Conservation (phyloP, 305 asterid species). For the Plantago lanceolata region DNA sequence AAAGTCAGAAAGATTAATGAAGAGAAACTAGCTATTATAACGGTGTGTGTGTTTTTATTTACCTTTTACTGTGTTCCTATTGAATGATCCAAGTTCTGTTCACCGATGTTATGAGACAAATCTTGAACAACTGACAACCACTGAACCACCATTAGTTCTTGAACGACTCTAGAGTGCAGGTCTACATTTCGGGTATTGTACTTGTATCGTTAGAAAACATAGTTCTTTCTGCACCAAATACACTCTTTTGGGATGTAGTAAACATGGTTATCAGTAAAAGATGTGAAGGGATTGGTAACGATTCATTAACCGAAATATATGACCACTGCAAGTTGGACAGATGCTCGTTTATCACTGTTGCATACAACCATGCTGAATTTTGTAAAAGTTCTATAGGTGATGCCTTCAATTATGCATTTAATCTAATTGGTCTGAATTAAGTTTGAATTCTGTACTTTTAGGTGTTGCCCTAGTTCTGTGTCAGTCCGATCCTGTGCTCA, state of each 20-base stretch:
- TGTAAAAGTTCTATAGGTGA: not conserved
- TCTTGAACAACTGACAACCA: no score
- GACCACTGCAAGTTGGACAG: not conserved
- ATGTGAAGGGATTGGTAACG: not conserved
- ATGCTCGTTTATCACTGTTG: not conserved
- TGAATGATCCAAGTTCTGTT: slow-evolving; percentile 1
- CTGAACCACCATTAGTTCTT: no score
- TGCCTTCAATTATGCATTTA: not conserved
- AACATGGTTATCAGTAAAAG: not conserved
- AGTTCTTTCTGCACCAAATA: no score
- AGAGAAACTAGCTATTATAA: not conserved
- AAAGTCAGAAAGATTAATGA: not conserved
- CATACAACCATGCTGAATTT: not conserved
- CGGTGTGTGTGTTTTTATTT: not conserved
- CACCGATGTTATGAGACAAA: no score
- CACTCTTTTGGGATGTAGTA: not conserved
- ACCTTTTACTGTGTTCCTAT: slow-evolving; percentile 3
- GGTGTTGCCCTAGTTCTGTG: slow-evolving; percentile 87
- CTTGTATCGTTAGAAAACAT: not conserved
- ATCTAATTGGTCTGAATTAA: slow-evolving; percentile 4
- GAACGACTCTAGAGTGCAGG: not conserved
- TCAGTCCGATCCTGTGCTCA: slow-evolving; percentile 78
- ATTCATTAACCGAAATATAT: not conserved
- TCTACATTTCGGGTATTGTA: not conserved
- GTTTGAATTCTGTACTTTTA: slow-evolving; percentile 26